A percentile compares a stretch with the other conserved stretches of the same genome.
Evolutionary conservation across 257 asterid species (phyloP).

Genomic region (Ilex asprella): DNA sequence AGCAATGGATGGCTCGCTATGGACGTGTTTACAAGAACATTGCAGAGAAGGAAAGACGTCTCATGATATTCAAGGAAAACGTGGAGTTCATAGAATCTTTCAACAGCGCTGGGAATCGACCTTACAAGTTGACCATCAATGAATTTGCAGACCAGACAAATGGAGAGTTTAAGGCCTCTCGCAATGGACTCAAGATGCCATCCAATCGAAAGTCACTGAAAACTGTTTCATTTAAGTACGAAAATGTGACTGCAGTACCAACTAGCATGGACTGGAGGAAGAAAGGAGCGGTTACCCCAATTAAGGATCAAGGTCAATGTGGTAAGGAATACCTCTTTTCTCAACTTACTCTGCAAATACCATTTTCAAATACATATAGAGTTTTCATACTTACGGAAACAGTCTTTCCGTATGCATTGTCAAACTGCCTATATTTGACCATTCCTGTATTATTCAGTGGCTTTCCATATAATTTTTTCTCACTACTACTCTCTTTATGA

Average conservation of each 20-base stretch:
- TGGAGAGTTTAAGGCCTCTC: background rate
- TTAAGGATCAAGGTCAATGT: background rate
- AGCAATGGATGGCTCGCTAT: slow-evolving; percentile 26
- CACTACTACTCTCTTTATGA: background rate
- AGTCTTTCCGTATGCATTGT: too few relatives aligned
- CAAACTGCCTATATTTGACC: too few relatives aligned
- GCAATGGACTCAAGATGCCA: background rate
- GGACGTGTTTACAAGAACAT: background rate
- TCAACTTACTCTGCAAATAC: background rate
- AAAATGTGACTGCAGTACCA: slow-evolving; percentile 24
- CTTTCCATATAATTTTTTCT: too few relatives aligned
- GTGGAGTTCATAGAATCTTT: background rate
- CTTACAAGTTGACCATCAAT: background rate
- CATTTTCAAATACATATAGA: too few relatives aligned
- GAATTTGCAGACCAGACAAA: background rate
- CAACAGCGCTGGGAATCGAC: background rate
- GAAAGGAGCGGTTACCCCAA: slow-evolving; percentile 29
- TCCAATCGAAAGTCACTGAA: slow-evolving; percentile 3
- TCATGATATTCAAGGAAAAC: background rate
- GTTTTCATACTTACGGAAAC: too few relatives aligned
- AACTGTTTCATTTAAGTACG: slow-evolving; percentile 21
- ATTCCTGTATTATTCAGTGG: too few relatives aligned
- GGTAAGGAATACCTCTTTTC: slow-evolving; percentile 6
- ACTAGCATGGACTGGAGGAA: slow-evolving; percentile 30
- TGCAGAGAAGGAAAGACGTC: background rate